Evolutionary conservation across 345 rosid species (phyloP), one percentile per base, ranked within the genome.

Genomic region (Pistacia integerrima): DNA sequence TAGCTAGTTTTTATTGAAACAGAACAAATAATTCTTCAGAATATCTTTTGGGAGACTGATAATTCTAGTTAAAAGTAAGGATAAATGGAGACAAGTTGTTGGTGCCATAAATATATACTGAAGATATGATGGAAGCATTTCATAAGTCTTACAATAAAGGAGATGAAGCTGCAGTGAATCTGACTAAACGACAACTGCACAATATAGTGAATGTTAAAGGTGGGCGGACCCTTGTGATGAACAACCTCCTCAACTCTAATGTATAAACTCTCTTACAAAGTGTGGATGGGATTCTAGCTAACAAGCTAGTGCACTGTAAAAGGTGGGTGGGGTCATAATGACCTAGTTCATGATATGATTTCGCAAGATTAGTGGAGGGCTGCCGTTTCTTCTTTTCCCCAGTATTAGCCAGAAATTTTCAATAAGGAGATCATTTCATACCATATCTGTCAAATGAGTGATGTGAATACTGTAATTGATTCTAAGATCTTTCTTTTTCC

Each of bases 231-330:
- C 48, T 17, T 13, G 0, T 54, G 61, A 68, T 14, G 33, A 22
- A n/a, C 7, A 67, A 20, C 0, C 41, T 38, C 41, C 41, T 38
- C 41, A 38, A 38, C 41, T 38, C 41, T 11, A 51, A 33, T 17
- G 48, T 55, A 11, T 69, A 38, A 38, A 4, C 41, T 38, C 5
- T 38, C 41, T 38, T 38, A 38, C 0, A 49, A 56, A 11, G 25
- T 7, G 20, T 36, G 49, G 73, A 38, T 59, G 61, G 84, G 61
- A 69, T 56, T 78, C 72, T 72, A 79, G 74, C 41, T 63, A 74
- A 69, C 69, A 36, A 67, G 69, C 11, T n/a, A 12, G 51, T 36
- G 74, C 67, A 46, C 30, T 65, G 28, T 48, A 54, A 61, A 68
- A 67, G 54, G 60, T 60, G 68, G 44, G 35, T 46, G 58, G 69